These are phyloP conservation scores for Raffaelea ambrosiae DNA, from an alignment of 2,329 filamentous ascomycete species.

Conservation along the genomic window DNA sequence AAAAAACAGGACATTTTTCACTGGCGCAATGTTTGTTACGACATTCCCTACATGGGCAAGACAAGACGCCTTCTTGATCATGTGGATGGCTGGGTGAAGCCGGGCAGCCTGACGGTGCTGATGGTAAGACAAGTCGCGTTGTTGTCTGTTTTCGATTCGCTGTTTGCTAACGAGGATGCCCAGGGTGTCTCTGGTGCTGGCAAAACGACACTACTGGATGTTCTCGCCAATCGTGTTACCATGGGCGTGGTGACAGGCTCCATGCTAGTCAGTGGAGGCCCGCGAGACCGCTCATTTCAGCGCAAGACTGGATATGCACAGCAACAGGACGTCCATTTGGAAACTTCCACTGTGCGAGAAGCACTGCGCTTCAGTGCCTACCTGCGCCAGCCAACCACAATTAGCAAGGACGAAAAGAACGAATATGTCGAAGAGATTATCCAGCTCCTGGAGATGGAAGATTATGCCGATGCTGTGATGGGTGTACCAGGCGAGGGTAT, in stretches of 20 bases:
- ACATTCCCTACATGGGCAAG: constrained; percentile 70
- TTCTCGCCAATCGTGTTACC: constrained; percentile 74
- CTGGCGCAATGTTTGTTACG: constrained; percentile 75
- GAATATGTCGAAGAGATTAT: constrained; percentile 88
- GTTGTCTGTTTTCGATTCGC: neutral
- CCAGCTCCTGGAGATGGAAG: constrained; percentile 79
- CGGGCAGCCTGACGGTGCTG: constrained; percentile 77
- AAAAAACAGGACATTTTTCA: constrained; percentile 71
- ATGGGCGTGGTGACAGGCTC: constrained; percentile 85
- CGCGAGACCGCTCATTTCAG: constrained; percentile 75
- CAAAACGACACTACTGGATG: constrained; percentile 85
- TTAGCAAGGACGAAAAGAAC: constrained; percentile 68
- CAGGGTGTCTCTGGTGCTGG: constrained; percentile 80
- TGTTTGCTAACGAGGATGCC: neutral
- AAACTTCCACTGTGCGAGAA: constrained; percentile 80
- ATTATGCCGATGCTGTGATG: constrained; percentile 83
- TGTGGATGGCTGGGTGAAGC: constrained; percentile 90
- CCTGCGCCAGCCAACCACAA: constrained; percentile 70
- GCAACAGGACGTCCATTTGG: constrained; percentile 83
- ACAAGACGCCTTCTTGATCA: constrained; percentile 69
- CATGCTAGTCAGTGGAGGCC: constrained; percentile 59
- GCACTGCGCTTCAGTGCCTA: constrained; percentile 79
- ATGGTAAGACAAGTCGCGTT: constrained; percentile 49
- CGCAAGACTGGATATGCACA: constrained; percentile 89
- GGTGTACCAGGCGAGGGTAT: constrained; percentile 74